Evolutionary conservation across 2,329 filamentous ascomycete species (phyloP), one percentile per base, ranked within the genome.

Genomic region (Incumbomyces delicatus): DNA sequence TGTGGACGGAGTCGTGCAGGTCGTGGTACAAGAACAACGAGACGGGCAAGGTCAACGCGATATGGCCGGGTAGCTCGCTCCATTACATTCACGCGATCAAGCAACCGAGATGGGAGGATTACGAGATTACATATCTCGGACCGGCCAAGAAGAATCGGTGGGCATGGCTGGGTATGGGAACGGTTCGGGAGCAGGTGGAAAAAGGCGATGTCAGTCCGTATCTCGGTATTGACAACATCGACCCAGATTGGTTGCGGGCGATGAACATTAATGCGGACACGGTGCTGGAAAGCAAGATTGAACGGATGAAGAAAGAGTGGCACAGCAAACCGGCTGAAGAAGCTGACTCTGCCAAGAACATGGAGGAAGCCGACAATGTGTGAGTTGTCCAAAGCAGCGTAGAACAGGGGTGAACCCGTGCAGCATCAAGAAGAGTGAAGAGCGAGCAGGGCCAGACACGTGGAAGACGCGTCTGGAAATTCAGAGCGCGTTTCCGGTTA

Each of bases 11-110:
- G 18, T 60, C 65, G 5, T 72, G 70, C 46, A 61, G 68, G 11
- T 59, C 55, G 10, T 71, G 69, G 67, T 72, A 71, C 46, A 58
- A 69, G 68, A 47, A 50, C 29, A 50, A 50, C 2, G 36, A 48
- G 48, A 59, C 41, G 56, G 59, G 67, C n/a, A 60, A 67, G 5
- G 67, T 72, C 35, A 63, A 60, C 58, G 69, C 71, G 2, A 61
- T 76, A 1, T 76, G 68, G 66, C 73, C 74, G 0, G 74, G 73
- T 2, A 68, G 64, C 2, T 70, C 66, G 0, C 64, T 76, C 35
- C 72, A 76, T 45, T 76, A 74, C 49, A 61, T 65, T 30, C 62
- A 70, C 46, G 53, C 63, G 1, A 66, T 71, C 48, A 59, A 63
- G 36, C 53, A 58, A 6, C 66, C 66, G 2, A 60, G 69, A 20